phyloP scores from a whole-genome alignment of 2,329 filamentous ascomycete genomes.

The Ceratocystis alfenasii region DNA sequence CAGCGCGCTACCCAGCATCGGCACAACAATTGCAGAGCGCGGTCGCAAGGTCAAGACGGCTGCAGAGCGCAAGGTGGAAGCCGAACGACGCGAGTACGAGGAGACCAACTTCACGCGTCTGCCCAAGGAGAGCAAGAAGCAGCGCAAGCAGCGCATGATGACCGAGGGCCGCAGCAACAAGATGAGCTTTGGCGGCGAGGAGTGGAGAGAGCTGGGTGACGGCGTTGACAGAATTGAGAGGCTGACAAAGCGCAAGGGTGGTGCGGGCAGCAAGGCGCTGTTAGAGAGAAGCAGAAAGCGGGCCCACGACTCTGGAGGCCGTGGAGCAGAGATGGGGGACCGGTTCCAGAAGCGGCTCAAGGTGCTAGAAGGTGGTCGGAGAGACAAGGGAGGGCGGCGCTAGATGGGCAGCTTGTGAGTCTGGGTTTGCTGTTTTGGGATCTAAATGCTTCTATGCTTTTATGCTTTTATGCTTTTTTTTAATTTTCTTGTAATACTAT shows the following conservation, averaged over 20 bases:
- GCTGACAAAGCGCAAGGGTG: constrained; percentile 59
- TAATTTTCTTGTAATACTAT: background rate
- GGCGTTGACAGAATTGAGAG: constrained; percentile 77
- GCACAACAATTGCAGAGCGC: constrained; percentile 69
- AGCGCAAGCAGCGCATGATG: constrained; percentile 51
- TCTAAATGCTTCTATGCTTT: background rate
- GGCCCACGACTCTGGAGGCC: constrained; percentile 50
- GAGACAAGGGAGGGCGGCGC: constrained; percentile 30
- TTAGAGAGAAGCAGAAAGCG: constrained; percentile 83
- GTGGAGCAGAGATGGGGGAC: constrained; percentile 53
- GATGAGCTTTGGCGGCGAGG: constrained; percentile 76
- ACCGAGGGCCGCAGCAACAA: constrained; percentile 32
- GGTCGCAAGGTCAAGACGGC: constrained; percentile 70
- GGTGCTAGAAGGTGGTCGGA: constrained; percentile 37
- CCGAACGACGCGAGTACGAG: constrained; percentile 74
- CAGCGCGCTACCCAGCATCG: constrained; percentile 76
- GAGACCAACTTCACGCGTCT: constrained; percentile 84
- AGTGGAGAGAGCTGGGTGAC: constrained; percentile 77
- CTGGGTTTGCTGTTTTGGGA: constrained; percentile 7
- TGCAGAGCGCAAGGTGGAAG: constrained; percentile 62
- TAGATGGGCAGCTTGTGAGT: background rate
- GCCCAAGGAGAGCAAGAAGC: constrained; percentile 80
- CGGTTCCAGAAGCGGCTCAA: constrained; percentile 60
- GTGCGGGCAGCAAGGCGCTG: constrained; percentile 46
- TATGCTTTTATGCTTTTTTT: background rate